Percentiles rank a stretch among this genome's conserved stretches.
These are phyloP conservation scores for Tetrahymena borealis DNA, from an alignment of 73 alveolate species.

Conservation along the genomic window DNA sequence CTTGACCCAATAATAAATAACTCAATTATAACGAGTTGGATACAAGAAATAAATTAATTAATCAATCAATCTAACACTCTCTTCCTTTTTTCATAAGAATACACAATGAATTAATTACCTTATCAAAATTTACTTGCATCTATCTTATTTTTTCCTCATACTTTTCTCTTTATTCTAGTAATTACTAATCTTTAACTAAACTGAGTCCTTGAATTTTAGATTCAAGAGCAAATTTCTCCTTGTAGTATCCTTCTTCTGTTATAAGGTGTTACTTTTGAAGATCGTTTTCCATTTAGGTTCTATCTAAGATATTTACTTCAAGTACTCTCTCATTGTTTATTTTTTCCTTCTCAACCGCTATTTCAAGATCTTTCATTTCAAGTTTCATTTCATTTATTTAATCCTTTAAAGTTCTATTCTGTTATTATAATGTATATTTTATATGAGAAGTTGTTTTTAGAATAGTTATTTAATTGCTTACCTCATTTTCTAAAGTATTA, in stretches of 20 bases:
- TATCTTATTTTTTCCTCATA: background rate
- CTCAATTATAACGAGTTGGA: no score
- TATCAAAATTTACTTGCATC: background rate
- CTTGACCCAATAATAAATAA: background rate
- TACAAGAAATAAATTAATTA: no score
- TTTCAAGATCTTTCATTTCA: background rate
- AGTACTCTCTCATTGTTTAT: background rate
- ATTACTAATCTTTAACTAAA: background rate
- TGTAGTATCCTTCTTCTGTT: background rate
- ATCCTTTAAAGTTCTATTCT: background rate
- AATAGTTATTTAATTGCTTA: background rate
- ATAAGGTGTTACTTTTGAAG: background rate
- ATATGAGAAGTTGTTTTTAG: background rate
- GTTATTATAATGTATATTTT: background rate
- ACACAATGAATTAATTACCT: background rate
- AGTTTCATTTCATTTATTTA: background rate
- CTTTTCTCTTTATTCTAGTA: background rate
- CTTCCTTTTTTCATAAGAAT: background rate
- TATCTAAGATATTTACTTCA: background rate
- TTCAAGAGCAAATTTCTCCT: background rate
- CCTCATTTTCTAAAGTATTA: background rate
- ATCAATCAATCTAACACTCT: background rate
- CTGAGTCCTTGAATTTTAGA: background rate
- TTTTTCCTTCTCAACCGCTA: background rate
- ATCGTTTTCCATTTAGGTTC: background rate